These are phyloP conservation scores for Penicillium alfredii DNA, from an alignment of 495 filamentous ascomycete species.

Conservation along the genomic window DNA sequence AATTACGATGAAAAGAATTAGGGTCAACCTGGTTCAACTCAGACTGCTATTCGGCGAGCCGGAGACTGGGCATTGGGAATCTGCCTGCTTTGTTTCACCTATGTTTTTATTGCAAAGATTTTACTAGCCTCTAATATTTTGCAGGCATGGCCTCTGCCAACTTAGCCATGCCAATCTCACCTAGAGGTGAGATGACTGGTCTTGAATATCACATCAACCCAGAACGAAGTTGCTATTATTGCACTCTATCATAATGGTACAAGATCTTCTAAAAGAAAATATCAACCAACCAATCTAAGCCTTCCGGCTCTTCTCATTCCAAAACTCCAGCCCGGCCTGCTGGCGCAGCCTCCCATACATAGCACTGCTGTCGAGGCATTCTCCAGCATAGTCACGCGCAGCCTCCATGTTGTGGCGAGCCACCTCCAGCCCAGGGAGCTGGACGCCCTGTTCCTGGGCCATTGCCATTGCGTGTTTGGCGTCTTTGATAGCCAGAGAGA, in stretches of 20 bases:
- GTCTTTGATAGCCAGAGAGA: constrained; percentile 44
- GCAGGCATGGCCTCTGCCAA: too few relatives aligned
- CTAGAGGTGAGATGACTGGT: too few relatives aligned
- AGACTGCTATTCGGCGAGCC: too few relatives aligned
- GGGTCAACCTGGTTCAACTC: too few relatives aligned
- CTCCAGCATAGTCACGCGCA: constrained; percentile 36
- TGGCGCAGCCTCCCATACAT: constrained; percentile 42
- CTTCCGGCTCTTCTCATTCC: constrained; percentile 43
- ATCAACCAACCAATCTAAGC: constrained; percentile 11
- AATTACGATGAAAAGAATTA: too few relatives aligned
- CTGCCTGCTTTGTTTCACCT: too few relatives aligned
- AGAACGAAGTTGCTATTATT: too few relatives aligned
- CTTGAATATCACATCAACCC: too few relatives aligned
- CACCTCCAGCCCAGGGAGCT: constrained; percentile 35
- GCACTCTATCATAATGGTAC: constrained; percentile 2
- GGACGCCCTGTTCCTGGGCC: constrained; percentile 29
- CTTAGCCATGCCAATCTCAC: too few relatives aligned
- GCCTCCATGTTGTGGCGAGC: constrained; percentile 37
- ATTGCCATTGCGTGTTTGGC: constrained; percentile 37
- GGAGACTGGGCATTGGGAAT: too few relatives aligned
- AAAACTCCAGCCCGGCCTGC: constrained; percentile 38
- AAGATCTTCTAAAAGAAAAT: background rate
- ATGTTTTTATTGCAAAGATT: too few relatives aligned
- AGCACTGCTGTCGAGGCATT: constrained; percentile 40
- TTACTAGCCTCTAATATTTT: too few relatives aligned